phyloP scores from a whole-genome alignment of 78 protist genomes.

The Monosiga brevicollis region DNA sequence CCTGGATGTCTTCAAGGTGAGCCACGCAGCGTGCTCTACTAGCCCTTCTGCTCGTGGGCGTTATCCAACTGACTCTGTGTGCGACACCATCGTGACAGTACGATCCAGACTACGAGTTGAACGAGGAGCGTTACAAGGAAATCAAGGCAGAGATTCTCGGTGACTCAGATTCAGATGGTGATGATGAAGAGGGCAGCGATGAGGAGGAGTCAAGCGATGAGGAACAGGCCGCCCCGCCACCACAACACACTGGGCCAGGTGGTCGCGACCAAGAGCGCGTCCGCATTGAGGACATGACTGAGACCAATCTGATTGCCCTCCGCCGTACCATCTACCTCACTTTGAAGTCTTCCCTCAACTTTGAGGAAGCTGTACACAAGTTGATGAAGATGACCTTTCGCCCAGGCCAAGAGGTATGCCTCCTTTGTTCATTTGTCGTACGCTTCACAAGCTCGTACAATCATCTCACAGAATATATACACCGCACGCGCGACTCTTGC shows the following conservation, averaged over 20 bases:
- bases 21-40: too few species aligned
- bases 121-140: constrained; percentile 62
- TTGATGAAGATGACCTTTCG: constrained; percentile 5
- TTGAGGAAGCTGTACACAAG: constrained; percentile 95
- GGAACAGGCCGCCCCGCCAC: constrained; percentile 15
- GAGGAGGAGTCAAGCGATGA: constrained; percentile 29
- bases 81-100: too few species aligned
- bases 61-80: too few species aligned
- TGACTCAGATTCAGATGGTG: constrained; percentile 35
- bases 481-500: too few species aligned
- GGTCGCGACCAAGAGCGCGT: background rate
- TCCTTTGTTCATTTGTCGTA: background rate
- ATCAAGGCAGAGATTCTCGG: constrained; percentile 28
- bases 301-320: constrained; percentile 50
- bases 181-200: background rate
- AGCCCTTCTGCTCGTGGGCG: too few species aligned
- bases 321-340: constrained; percentile 80
- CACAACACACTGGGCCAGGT: background rate
- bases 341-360: constrained; percentile 68
- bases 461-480: too few species aligned
- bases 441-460: background rate
- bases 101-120: constrained; percentile 72
- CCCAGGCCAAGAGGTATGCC: constrained; percentile 15
- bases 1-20: constrained; percentile 77
- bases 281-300: constrained; percentile 53